Evolutionary conservation across 257 asterid species (phyloP), one percentile per base, ranked within the genome.

Genomic region (Capsicum pubescens): DNA sequence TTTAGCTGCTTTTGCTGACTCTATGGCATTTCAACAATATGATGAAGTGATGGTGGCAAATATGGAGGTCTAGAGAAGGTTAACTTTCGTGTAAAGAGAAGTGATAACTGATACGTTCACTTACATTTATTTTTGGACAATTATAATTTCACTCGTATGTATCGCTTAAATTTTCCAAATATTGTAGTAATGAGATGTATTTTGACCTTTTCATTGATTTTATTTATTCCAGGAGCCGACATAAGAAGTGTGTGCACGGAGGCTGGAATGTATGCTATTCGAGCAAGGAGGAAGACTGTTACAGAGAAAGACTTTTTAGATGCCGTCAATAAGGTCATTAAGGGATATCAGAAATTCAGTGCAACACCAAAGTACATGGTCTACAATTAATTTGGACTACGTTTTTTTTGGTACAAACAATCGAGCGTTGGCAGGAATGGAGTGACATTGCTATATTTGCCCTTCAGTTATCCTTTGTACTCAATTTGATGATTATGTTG

Each of bases 331-430:
- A 95, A 95, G 87, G 99, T 95, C 81, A 95, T 95, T 84, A 95
- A 94, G 85, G 99, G 99, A 17, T 95, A 95, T 72, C 98, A 95
- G 90, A 95, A 95, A 77, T 95, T 95, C 90, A 95, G 98, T 71
- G 98, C 99, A 3, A 95, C 99, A 3, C 98, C 99, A 0, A 95
- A 94, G 90, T 95, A 95, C 79, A 95, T 94, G 99, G 99, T 95
- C 48, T 95, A 94, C 90, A 95, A 95, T 71, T 95, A 81, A 88
- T 85, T 85, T 35, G 8, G 12, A 13, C 57, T 16, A 42, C 63
- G 15, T 9, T 39, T 32, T 69, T 2, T 36, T 66, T 26, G 76
- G 64, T 42, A 1, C 58, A 63, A 61, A 48, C 74, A 48, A 77
- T 77, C 48, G 0, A 77, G 61, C 26, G 9, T 26, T 54, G 82